Base-by-base conservation (phyloP, 306 rosid species). In the Begonia peltatifolia region DNA sequence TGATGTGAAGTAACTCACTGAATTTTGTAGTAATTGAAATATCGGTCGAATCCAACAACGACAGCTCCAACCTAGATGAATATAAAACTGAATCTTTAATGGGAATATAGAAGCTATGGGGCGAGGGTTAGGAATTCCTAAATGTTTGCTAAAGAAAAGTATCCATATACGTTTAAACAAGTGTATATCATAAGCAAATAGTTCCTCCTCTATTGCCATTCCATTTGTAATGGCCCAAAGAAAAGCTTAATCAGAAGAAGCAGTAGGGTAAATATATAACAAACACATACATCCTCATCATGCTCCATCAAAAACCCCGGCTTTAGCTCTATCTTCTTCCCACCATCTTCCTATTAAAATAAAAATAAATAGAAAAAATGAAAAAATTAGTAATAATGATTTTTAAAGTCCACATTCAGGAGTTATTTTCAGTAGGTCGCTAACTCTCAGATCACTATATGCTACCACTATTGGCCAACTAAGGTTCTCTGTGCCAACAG, bases 11-110 rank as follows among this genome's bases (percentile, higher is more conserved):
- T 66, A 65, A n/a, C 99, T 86, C 77, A 90, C 99, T 90, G 99
- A 73, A 83, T 49, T 81, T 90, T 90, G 69, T 83, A 83, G 86
- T 90, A 90, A 85, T 90, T 90, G 83, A 90, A 74, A 69, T 80
- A 75, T 63, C 99, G 96, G 79, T 90, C 99, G 69, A 90, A 90
- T 47, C 99, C 99, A 66, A 90, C 99, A 53, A 90, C 99, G 35
- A 90, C 94, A 41, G 99, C 99, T 61, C 96, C 99, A 62, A 90
- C 96, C 99, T 90, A 60, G 47, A 47, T 20, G 58, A 5, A 30
- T 10, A 49, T 11, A 35, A 38, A 14, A 50, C 6, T 5, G 13
- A 50, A 8, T 50, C 10, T 9, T 59, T 57, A 35, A 59, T 14
- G 50, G 16, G 17, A 36, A 49, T 59, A 9, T 50, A 25, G 22